Base-by-base conservation (phyloP, 805 yeast genomes). In the Lachancea nothofagi region DNA sequence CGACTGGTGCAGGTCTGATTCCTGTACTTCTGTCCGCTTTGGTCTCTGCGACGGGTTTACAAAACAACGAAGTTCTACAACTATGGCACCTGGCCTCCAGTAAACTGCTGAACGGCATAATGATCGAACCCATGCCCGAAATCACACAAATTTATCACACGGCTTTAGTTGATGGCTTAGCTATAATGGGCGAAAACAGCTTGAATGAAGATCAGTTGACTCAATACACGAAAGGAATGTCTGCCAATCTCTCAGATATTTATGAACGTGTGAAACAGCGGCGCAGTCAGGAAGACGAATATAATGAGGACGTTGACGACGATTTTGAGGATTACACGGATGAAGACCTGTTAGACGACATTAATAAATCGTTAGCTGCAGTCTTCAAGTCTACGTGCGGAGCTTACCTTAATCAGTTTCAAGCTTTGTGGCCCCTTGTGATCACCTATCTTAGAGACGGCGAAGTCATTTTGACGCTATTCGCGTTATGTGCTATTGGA, bases 341-440 rank as follows among this genome's bases (percentile, higher is more conserved):
- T 59, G 97, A 88, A 56, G 96, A 89, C 55, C 67, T 93, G 33
- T 65, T 88, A 37, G 94, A 87, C 52, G 95, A 90, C 57, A 77
- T 88, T 47, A 84, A 83, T 58, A 83, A 82, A 57, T 79, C 83
- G 1, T 61, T 93, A 27, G 71, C 82, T 6, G 71, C 82, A 0
- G 69, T 87, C 13, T 83, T 90, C 71, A 81, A 77, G 59, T 72
- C 75, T 29, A 67, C 75, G 17, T 73, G 75, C 47, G 62, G 69
- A 5, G 67, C 67, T 41, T 85, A 83, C 59, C 57, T 86, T 40
- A 75, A 78, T 9, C 74, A 75, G 3, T 83, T 84, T 64, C 82
- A 80, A 57, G 56, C 65, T 3, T 55, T 87, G 45, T 70, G 80
- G 48, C 84, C 89, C 22, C 68, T 80, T 1, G 61, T 86, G 10